A percentile compares a stretch with the other conserved stretches of the same genome.
These are phyloP conservation scores for Pseudocercospora macadamiae DNA, from an alignment of 2,329 filamentous ascomycete genomes.

Conservation along the genomic window DNA sequence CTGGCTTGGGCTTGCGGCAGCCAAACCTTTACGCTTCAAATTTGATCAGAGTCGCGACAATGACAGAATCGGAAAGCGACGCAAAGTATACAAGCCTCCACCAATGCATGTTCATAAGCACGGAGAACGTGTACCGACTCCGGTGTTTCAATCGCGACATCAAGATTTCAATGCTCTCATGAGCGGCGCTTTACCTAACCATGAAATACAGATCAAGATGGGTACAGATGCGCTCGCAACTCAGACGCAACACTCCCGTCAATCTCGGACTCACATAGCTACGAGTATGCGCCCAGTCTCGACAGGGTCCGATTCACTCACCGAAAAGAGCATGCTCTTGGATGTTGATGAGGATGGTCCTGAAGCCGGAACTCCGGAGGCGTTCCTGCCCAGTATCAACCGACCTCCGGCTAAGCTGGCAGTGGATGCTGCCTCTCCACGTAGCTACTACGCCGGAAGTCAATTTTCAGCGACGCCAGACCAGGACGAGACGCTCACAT, in stretches of 20 bases:
- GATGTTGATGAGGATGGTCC: conserved; percentile 29
- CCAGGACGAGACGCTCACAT: not conserved
- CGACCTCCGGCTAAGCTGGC: not conserved
- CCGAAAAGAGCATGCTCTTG: conserved; percentile 39
- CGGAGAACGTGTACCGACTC: conserved; percentile 13
- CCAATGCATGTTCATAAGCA: conserved; percentile 16
- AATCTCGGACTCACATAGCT: conserved; percentile 17
- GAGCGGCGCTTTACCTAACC: conserved; percentile 31
- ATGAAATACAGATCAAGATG: conserved; percentile 35
- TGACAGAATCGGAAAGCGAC: conserved; percentile 35
- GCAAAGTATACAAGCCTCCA: conserved; percentile 28
- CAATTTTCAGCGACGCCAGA: not conserved
- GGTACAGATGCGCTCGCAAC: conserved; percentile 38
- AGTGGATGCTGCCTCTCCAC: not conserved
- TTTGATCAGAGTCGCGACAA: conserved; percentile 28
- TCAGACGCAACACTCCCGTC: conserved; percentile 29
- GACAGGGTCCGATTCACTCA: conserved; percentile 29
- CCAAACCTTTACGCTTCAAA: conserved; percentile 31
- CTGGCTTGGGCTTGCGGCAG: conserved; percentile 36
- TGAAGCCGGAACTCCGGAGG: not conserved
- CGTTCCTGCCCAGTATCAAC: not conserved
- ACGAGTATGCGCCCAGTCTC: conserved; percentile 32
- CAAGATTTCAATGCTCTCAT: conserved; percentile 20
- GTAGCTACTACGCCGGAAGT: not conserved
- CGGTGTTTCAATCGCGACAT: conserved; percentile 27